Evolutionary conservation across 495 filamentous ascomycete genomes (phyloP), one percentile per base, ranked within the genome.

Genomic region (Baudoinia panamericana): DNA sequence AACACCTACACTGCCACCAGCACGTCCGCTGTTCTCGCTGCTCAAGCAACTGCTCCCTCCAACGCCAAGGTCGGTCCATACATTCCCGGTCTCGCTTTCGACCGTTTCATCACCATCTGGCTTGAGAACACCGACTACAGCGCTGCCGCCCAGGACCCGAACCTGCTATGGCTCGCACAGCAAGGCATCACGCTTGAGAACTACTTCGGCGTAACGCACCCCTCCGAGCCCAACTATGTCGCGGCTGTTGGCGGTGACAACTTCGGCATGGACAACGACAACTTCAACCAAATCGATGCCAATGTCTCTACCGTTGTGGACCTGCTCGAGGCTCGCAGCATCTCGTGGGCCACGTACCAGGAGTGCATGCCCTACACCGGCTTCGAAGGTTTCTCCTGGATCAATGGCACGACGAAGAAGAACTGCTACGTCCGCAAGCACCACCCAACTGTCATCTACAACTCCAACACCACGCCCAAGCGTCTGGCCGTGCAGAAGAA

Each of bases 191-290:
- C 50, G 11, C 44, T 60, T 2, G 37, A 48, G 12, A 57, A 60
- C 32, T 47, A 56, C 43, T 72, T 67, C 53, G 70, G 63, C 4
- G 64, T 73, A 9, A 77, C 72, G 1, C 73, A 75, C 44, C 73
- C 73, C 5, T 51, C 46, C 24, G 54, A 58, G 53, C 57, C 57
- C 5, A 60, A 57, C 45, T 60, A 60, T 32, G 45, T 46, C 19
- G 50, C 57, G 3, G 32, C 50, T 10, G 43, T 54, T 30, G 42
- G 43, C 7, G 57, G 57, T 13, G 57, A 60, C 34, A 54, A 60
- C 37, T 58, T 54, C 30, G 57, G 57, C 13, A 56, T 58, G 43
- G 54, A 60, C 44, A 56, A 58, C 31, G 57, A 60, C 36, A 35
- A 53, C 43, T 47, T 60, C 43, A 55, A 50, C 33, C 44, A 52